phyloP scores from a whole-genome alignment of 169 alveolate genomes.

The Condylostoma magnum region DNA sequence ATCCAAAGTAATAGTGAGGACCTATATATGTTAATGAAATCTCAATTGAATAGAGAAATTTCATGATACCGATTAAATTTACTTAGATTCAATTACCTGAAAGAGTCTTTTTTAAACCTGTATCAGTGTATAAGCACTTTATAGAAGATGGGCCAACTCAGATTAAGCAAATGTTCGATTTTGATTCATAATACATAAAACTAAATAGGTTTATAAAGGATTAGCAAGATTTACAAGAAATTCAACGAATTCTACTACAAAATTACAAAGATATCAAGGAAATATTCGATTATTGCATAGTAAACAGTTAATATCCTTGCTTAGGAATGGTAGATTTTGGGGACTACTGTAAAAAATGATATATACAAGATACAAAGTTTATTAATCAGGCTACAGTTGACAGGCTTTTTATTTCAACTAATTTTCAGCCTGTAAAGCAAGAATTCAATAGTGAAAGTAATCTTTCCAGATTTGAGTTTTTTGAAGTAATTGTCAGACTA shows the following conservation, averaged over 20 bases:
- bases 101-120: slow-evolving; percentile 32
- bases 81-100: not conserved
- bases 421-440: slow-evolving; percentile 27
- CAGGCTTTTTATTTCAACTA: slow-evolving; percentile 50
- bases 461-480: slow-evolving; percentile 52
- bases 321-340: slow-evolving; percentile 39
- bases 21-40: not conserved
- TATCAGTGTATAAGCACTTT: slow-evolving; percentile 37
- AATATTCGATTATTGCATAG: slow-evolving; percentile 14
- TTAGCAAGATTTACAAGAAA: slow-evolving; percentile 19
- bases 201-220: slow-evolving; percentile 50
- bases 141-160: slow-evolving; percentile 31
- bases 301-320: slow-evolving; percentile 30
- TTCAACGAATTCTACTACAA: not conserved
- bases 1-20: not conserved
- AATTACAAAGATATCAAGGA: slow-evolving; percentile 34
- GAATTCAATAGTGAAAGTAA: slow-evolving; percentile 47
- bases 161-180: slow-evolving; percentile 32
- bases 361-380: slow-evolving; percentile 29
- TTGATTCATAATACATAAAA: slow-evolving; percentile 45
- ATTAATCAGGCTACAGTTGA: slow-evolving; percentile 37
- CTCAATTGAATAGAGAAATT: not conserved
- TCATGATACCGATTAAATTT: not conserved
- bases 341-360: slow-evolving; percentile 1
- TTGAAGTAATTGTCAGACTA: slow-evolving; percentile 55